Conservation (phyloP, 768 basidiomycete genomes). For the Mycena pura region DNA sequence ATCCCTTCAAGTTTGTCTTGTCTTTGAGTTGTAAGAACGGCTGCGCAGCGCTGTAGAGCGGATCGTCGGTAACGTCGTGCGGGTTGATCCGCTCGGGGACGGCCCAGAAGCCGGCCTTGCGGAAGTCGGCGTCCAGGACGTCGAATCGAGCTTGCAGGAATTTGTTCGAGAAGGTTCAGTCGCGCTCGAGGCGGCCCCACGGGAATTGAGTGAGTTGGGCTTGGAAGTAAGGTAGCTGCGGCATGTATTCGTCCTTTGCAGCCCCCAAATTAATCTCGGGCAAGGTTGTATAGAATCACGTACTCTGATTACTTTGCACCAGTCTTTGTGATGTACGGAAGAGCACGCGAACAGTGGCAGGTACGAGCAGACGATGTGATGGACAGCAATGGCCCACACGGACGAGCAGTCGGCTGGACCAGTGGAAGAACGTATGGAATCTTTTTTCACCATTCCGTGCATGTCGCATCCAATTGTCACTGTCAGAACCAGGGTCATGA, state of each 20-base stretch:
- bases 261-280: neutral
- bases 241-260: conserved; percentile 39
- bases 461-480: too few relatives aligned
- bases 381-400: too few relatives aligned
- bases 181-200: conserved; percentile 49
- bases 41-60: neutral
- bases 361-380: too few relatives aligned
- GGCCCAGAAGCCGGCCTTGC: conserved; percentile 46
- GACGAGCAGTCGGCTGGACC: too few relatives aligned
- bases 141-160: conserved; percentile 42
- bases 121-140: conserved; percentile 40
- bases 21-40: neutral
- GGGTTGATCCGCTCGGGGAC: conserved; percentile 35
- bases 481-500: too few relatives aligned
- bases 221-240: conserved; percentile 39
- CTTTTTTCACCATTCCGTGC: too few relatives aligned
- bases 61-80: conserved; percentile 28
- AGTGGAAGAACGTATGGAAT: too few relatives aligned
- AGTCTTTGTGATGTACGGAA: conserved; percentile 38
- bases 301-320: conserved; percentile 42
- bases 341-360: too few relatives aligned
- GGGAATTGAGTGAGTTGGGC: conserved; percentile 45
- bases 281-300: neutral
- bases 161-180: conserved; percentile 45
- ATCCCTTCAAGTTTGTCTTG: conserved; percentile 24